Evolutionary conservation across 495 filamentous ascomycete genomes (phyloP).

Genomic region (Polyplosphaeria fusca): DNA sequence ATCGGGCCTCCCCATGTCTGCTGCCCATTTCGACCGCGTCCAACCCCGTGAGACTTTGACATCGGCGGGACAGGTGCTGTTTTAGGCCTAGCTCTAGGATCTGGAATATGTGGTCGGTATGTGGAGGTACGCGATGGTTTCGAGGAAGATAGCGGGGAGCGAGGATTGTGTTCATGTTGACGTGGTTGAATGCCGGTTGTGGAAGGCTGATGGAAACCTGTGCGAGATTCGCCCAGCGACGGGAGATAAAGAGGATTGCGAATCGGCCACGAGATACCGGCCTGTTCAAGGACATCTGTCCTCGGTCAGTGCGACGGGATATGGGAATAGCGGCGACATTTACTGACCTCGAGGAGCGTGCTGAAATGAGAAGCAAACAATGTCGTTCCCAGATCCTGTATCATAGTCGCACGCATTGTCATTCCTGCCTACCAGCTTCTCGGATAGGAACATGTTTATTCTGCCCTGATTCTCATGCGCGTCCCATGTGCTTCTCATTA

Average conservation of each 20-base stretch:
- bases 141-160: too few species aligned
- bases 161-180: too few species aligned
- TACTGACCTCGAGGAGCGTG: conserved; percentile 73
- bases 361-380: conserved; percentile 79
- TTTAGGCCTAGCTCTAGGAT: conserved; percentile 14
- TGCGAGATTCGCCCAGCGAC: background rate
- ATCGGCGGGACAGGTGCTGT: background rate
- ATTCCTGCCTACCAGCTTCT: conserved; percentile 38
- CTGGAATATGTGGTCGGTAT: conserved; percentile 5
- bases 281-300: conserved; percentile 68
- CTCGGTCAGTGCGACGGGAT: conserved; percentile 9
- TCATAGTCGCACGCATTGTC: conserved; percentile 1
- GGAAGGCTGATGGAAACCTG: background rate
- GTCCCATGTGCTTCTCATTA: conserved; percentile 69
- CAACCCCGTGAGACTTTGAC: background rate
- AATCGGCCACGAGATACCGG: conserved; percentile 80
- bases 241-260: conserved; percentile 58
- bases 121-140: background rate
- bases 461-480: conserved; percentile 67
- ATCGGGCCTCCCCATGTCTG: background rate
- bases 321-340: conserved; percentile 20
- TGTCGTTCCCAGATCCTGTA: conserved; percentile 39
- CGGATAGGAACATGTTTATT: conserved; percentile 74
- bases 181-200: background rate
- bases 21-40: background rate